Percentiles rank a stretch among this genome's conserved stretches.
These are phyloP conservation scores for Ceratobasidium sp. DNA, from an alignment of 1,284 basidiomycete genomes.

Conservation along the genomic window DNA sequence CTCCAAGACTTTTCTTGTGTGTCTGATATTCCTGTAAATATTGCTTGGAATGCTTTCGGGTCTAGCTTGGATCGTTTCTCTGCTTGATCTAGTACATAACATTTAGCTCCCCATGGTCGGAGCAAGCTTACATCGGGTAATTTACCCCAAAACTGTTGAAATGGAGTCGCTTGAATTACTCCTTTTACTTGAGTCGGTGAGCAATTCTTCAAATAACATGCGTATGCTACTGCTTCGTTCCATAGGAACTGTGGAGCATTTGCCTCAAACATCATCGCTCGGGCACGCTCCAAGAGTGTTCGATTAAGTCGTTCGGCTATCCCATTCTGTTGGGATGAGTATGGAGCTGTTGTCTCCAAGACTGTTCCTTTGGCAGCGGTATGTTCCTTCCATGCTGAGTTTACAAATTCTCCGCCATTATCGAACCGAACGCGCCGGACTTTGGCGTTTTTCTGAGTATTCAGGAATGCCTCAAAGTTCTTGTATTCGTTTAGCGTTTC, in stretches of 20 bases:
- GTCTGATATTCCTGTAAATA: neutral
- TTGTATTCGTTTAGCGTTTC: constrained; percentile 44
- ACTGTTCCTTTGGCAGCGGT: neutral
- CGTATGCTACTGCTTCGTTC: constrained; percentile 6
- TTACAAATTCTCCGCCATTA: neutral
- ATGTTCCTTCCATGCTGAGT: neutral
- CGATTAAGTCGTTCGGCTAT: constrained; percentile 43
- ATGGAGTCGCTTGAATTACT: neutral
- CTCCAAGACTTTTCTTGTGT: neutral
- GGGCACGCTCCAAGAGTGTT: constrained; percentile 16
- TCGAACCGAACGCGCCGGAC: neutral
- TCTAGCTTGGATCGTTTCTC: neutral
- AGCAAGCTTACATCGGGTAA: neutral
- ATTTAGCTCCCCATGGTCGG: neutral
- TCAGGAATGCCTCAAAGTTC: neutral
- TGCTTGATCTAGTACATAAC: neutral
- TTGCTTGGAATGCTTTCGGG: neutral
- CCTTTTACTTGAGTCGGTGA: neutral
- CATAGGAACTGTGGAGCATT: neutral
- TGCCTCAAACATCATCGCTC: neutral
- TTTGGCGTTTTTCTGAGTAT: neutral
- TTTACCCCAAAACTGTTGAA: neutral
- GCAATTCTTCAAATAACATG: neutral
- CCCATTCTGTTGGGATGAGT: constrained; percentile 16
- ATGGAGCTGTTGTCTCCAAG: neutral